Evolutionary conservation across 371 early-diverging fungal genomes (phyloP).

Genomic region (Mucor lusitanicus): DNA sequence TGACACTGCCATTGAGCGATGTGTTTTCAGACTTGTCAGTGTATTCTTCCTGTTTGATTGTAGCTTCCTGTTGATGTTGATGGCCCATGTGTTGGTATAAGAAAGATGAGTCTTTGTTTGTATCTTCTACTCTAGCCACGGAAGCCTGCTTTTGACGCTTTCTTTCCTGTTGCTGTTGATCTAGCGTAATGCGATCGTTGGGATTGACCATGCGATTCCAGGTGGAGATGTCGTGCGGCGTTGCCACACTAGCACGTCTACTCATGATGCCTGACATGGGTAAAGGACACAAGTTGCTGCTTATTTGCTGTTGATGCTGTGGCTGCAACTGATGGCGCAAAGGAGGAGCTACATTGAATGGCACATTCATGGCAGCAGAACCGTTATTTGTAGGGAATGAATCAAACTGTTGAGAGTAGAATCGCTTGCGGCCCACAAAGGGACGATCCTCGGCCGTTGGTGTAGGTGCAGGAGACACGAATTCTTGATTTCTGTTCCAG

Average conservation of each 20-base stretch:
- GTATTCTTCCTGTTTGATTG: background rate
- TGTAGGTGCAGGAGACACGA: background rate
- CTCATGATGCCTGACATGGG: constrained; percentile 26
- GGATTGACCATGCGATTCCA: constrained; percentile 18
- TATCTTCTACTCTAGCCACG: background rate
- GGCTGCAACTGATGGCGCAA: background rate
- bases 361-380: background rate
- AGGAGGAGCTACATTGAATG: background rate
- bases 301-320: background rate
- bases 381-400: background rate
- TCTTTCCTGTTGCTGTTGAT: background rate
- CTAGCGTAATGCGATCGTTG: background rate
- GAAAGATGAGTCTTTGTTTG: background rate
- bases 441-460: background rate
- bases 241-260: constrained; percentile 16
- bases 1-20: background rate
- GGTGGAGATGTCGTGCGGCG: constrained; percentile 21
- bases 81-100: background rate
- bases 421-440: constrained; percentile 12
- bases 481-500: background rate
- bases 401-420: constrained; percentile 19
- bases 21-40: background rate
- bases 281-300: constrained; percentile 6
- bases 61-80: background rate
- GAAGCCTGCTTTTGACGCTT: background rate